These are phyloP conservation scores for Pyrenophora teres DNA, from an alignment of 2,329 filamentous ascomycete species.

Conservation along the genomic window DNA sequence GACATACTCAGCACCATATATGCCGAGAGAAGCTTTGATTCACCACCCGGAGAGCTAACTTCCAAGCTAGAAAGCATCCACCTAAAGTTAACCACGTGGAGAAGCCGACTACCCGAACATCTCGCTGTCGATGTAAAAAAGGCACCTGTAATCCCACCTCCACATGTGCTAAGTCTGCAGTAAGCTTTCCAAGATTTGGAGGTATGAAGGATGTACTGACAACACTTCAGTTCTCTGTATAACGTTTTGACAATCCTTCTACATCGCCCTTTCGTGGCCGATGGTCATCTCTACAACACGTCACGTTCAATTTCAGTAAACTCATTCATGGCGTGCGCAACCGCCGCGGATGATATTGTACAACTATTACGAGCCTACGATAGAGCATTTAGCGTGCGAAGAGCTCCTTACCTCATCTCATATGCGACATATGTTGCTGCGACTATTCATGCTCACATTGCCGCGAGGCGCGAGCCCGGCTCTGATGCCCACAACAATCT, in stretches of 20 bases:
- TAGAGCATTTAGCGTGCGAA: constrained; percentile 51
- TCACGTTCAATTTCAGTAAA: constrained; percentile 49
- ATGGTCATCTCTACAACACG: constrained; percentile 55
- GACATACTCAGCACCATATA: constrained; percentile 48
- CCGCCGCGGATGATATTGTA: constrained; percentile 54
- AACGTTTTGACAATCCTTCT: constrained; percentile 59
- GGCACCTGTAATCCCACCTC: constrained; percentile 40
- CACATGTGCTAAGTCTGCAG: constrained; percentile 38
- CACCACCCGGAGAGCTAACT: constrained; percentile 43
- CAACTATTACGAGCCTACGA: constrained; percentile 54
- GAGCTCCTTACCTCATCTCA: constrained; percentile 59
- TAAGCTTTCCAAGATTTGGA: constrained; percentile 7
- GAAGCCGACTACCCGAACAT: constrained; percentile 49
- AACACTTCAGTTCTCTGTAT: constrained; percentile 48
- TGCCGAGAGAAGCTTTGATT: constrained; percentile 47
- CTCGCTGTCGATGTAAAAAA: constrained; percentile 47
- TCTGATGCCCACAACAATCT: constrained; percentile 45
- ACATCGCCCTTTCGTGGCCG: constrained; percentile 59
- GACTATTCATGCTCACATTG: constrained; percentile 59
- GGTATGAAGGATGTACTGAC: neutral
- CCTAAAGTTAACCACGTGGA: constrained; percentile 52
- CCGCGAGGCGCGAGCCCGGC: constrained; percentile 50
- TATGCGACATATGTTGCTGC: constrained; percentile 62
- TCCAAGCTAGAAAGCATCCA: constrained; percentile 48
- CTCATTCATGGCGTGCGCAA: constrained; percentile 53